Evolutionary conservation across 2,329 filamentous ascomycete species (phyloP).

Genomic region (Colletotrichum liriopes): DNA sequence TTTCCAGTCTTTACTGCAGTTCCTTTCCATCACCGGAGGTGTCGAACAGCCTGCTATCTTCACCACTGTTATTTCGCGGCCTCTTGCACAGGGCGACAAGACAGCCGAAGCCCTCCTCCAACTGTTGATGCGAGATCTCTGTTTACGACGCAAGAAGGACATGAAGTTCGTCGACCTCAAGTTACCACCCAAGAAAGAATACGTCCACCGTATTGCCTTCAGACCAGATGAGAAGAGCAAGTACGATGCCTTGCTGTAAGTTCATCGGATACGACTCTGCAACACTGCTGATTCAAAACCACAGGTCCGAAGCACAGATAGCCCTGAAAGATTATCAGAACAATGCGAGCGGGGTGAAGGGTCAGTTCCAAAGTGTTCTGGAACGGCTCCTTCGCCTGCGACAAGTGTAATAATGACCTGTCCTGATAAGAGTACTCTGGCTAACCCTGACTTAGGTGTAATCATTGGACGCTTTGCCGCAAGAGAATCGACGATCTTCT

Average conservation of each 20-base stretch:
- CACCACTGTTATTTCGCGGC: conserved; percentile 79
- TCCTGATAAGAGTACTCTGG: conserved; percentile 6
- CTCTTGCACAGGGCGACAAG: conserved; percentile 71
- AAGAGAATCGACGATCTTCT: conserved; percentile 82
- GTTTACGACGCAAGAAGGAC: conserved; percentile 86
- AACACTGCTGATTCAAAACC: conserved; percentile 45
- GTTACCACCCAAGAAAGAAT: conserved; percentile 83
- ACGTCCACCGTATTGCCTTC: conserved; percentile 82
- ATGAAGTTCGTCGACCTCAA: conserved; percentile 90
- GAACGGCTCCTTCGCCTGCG: conserved; percentile 87
- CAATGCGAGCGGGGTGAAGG: conserved; percentile 59
- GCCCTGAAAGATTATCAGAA: conserved; percentile 74
- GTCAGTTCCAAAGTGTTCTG: conserved; percentile 81
- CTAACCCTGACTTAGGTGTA: conserved; percentile 69
- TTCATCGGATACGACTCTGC: not conserved
- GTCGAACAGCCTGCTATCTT: conserved; percentile 82
- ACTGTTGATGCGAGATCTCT: conserved; percentile 84
- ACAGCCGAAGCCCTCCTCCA: conserved; percentile 78
- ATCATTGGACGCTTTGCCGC: conserved; percentile 88
- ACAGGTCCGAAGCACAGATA: conserved; percentile 80
- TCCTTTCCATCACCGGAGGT: conserved; percentile 82
- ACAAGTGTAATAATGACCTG: conserved; percentile 70
- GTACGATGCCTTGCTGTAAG: conserved; percentile 81
- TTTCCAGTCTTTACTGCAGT: conserved; percentile 84
- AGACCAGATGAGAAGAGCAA: conserved; percentile 81